Conservation (phyloP, 805 yeast species). For the Starmerella asiatica region DNA sequence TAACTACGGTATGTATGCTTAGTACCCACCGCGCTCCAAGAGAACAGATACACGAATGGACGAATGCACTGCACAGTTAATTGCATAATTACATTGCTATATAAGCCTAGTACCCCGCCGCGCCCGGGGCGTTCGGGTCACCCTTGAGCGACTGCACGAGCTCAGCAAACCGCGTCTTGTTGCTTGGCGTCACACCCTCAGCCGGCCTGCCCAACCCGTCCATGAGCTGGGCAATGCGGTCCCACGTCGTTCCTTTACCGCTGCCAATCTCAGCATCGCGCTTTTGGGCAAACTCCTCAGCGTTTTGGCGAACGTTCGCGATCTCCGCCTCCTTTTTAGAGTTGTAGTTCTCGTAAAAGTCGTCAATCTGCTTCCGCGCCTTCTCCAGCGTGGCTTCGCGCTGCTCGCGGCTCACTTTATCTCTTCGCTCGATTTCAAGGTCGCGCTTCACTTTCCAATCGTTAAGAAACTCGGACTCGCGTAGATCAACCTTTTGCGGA, state of each 20-base stretch:
- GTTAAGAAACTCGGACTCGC: slow-evolving; percentile 45
- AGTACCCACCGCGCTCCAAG: no score
- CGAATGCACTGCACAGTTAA: no score
- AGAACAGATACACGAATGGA: no score
- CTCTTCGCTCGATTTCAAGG: slow-evolving; percentile 67
- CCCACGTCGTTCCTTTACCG: slow-evolving; percentile 41
- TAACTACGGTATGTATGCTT: no score
- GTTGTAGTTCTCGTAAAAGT: slow-evolving; percentile 83
- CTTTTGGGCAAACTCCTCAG: slow-evolving; percentile 54
- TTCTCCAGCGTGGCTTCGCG: slow-evolving; percentile 54
- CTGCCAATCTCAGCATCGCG: slow-evolving; percentile 43
- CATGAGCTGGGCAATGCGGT: slow-evolving; percentile 41
- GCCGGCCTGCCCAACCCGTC: slow-evolving; percentile 31
- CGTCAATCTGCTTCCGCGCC: slow-evolving; percentile 76
- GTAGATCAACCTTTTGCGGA: slow-evolving; percentile 23
- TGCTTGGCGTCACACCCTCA: slow-evolving; percentile 36
- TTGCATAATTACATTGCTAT: no score
- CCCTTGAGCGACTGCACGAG: slow-evolving; percentile 52
- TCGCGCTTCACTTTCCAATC: slow-evolving; percentile 78
- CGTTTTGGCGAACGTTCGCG: slow-evolving; percentile 51
- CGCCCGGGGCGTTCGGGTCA: slow-evolving; percentile 63
- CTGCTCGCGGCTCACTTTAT: slow-evolving; percentile 50
- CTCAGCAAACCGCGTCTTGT: slow-evolving; percentile 57
- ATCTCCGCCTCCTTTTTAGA: slow-evolving; percentile 60
- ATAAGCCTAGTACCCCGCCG: slow-evolving; percentile 50